These are phyloP conservation scores for Mrakia hoshinonis DNA, from an alignment of 768 basidiomycete species.

Conservation along the genomic window DNA sequence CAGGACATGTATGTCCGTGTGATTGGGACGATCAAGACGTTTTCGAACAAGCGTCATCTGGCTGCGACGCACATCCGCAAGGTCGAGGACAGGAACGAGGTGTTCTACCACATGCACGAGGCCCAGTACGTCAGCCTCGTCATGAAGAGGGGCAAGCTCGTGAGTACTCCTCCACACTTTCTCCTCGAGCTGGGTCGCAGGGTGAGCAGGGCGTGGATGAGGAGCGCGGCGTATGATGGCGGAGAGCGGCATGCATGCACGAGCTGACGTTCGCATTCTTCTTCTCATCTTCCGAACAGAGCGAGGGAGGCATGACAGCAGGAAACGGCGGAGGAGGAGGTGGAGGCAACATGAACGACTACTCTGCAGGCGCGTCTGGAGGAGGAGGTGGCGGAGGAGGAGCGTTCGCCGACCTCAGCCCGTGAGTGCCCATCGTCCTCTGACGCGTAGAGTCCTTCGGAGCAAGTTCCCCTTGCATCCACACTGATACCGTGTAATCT, in stretches of 20 bases:
- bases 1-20: slow-evolving; percentile 71
- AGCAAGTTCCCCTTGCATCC: neutral
- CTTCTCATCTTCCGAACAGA: slow-evolving; percentile 19
- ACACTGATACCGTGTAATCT: neutral
- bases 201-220: slow-evolving; percentile 79
- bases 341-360: slow-evolving; percentile 71
- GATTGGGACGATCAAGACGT: slow-evolving; percentile 70
- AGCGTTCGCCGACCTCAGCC: slow-evolving; percentile 46
- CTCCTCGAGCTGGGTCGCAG: slow-evolving; percentile 42
- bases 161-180: neutral
- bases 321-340: slow-evolving; percentile 34
- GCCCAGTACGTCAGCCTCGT: slow-evolving; percentile 60
- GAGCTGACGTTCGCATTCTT: slow-evolving; percentile 49
- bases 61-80: slow-evolving; percentile 65
- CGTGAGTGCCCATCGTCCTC: slow-evolving; percentile 4
- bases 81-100: slow-evolving; percentile 62
- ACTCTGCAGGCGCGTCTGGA: slow-evolving; percentile 46
- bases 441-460: too few species aligned
- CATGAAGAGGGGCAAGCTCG: slow-evolving; percentile 59
- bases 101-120: slow-evolving; percentile 74
- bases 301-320: slow-evolving; percentile 16
- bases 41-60: slow-evolving; percentile 71
- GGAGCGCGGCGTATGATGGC: slow-evolving; percentile 58
- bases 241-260: slow-evolving; percentile 44
- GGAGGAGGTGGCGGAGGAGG: slow-evolving; percentile 57